Percentiles rank a stretch among this genome's conserved stretches.
Evolutionary conservation across 2,329 filamentous ascomycete genomes (phyloP).

Genomic region (Eurotiales sp.): DNA sequence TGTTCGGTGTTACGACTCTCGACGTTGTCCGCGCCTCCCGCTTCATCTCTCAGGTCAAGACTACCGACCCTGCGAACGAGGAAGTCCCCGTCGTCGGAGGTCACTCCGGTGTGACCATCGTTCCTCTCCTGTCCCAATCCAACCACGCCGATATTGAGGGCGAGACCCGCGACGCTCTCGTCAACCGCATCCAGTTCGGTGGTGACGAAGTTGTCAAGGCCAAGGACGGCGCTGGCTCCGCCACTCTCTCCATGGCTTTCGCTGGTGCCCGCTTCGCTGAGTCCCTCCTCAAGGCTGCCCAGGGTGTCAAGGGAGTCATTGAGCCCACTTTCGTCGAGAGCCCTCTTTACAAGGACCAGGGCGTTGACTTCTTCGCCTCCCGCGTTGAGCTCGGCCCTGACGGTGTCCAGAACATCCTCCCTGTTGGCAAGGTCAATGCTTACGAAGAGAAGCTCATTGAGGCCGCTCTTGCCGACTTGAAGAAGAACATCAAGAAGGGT

Average conservation of each 20-base stretch:
- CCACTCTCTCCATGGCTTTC: slow-evolving; percentile 98
- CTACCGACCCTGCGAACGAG: slow-evolving; percentile 84
- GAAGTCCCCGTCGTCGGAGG: slow-evolving; percentile 94
- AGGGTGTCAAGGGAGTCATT: slow-evolving; percentile 90
- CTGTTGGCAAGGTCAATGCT: slow-evolving; percentile 77
- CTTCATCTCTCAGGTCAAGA: slow-evolving; percentile 95
- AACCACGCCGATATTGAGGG: slow-evolving; percentile 78
- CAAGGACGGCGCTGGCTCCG: slow-evolving; percentile 95
- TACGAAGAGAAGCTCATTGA: slow-evolving; percentile 88
- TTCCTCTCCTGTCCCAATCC: slow-evolving; percentile 94
- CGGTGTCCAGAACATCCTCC: slow-evolving; percentile 90
- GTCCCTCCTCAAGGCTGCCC: slow-evolving; percentile 83
- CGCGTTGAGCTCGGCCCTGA: slow-evolving; percentile 93
- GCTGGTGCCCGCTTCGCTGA: slow-evolving; percentile 83
- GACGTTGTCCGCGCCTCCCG: slow-evolving; percentile 96
- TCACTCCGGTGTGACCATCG: slow-evolving; percentile 97
- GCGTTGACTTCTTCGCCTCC: slow-evolving; percentile 94
- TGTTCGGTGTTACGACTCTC: slow-evolving; percentile 99
- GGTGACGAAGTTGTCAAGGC: slow-evolving; percentile 99
- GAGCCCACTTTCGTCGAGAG: slow-evolving; percentile 98
- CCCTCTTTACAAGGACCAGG: slow-evolving; percentile 97
- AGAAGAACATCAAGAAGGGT: slow-evolving; percentile 90
- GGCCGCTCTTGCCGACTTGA: slow-evolving; percentile 66
- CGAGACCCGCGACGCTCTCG: slow-evolving; percentile 68
- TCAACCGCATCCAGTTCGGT: slow-evolving; percentile 96